Evolutionary conservation across 345 rosid genomes (phyloP), one percentile per base, ranked within the genome.

Genomic region (Anacardium occidentale): DNA sequence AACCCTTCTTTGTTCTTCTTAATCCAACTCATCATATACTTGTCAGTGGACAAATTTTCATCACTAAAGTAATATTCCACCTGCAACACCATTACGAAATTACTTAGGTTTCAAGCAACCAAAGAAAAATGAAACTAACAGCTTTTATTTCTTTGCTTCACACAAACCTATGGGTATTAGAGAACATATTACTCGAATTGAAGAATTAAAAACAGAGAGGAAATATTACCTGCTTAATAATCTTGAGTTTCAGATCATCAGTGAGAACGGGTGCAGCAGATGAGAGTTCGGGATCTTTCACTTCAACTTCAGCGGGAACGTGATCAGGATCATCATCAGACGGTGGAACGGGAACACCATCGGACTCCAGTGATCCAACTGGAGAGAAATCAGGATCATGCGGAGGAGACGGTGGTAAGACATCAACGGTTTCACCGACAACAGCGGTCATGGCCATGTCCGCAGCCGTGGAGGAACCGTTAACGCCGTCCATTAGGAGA

Each of bases 31-130:
- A 85, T 74, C 86, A 92, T 79, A 74, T 89, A 76, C 70, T 90
- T 94, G 81, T 94, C 98, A 5, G 85, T 82, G 25, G 84, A 92
- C 80, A 94, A 80, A 83, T 94, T 94, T 74, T 89, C 98, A 66
- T 92, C 97, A 64, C 98, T 88, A 73, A 94, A 94, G 72, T 94
- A 94, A 59, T 92, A 90, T 65, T 94, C 98, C 75, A 88, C 98
- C 98, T 94, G 68, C 69, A 85, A 74, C 70, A 78, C 20, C 15
- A 44, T 15, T 2, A 50, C 44, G 62, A 14, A 32, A 1, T 47
- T 47, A 47, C 51, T 3, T 29, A 10, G 51, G 51, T 47, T 15
- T 47, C 14, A 50, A 50, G 15, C 18, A 18, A 4, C 53, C 53
- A 14, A 17, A 15, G 4, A 50, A 50, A 13, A 50, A 50, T 37